These are phyloP conservation scores for Pyronema domesticum DNA, from an alignment of 495 filamentous ascomycete species.

Conservation along the genomic window DNA sequence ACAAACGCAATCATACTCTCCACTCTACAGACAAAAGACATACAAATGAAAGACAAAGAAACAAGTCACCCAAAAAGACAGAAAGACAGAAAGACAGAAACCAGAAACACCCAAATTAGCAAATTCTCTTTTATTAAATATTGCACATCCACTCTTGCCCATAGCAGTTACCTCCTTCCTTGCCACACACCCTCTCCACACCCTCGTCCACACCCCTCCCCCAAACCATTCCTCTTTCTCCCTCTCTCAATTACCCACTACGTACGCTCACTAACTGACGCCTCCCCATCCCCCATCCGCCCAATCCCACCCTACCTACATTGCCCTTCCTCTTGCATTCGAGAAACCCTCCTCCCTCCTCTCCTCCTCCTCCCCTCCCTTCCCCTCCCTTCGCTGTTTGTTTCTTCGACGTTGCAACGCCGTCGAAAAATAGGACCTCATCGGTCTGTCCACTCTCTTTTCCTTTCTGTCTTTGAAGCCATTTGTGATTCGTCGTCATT, in stretches of 20 bases:
- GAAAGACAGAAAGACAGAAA: too few relatives aligned
- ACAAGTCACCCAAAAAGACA: too few relatives aligned
- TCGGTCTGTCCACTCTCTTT: slow-evolving; percentile 25
- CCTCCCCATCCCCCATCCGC: too few relatives aligned
- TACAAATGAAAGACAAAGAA: too few relatives aligned
- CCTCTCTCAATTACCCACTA: background rate
- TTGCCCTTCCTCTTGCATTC: slow-evolving; percentile 9
- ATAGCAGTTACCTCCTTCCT: background rate
- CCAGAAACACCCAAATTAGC: too few relatives aligned
- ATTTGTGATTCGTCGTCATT: slow-evolving; percentile 4
- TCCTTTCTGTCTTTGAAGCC: slow-evolving; percentile 18
- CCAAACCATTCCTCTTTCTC: background rate
- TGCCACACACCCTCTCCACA: background rate
- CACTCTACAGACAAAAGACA: too few relatives aligned
- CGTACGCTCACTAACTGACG: too few relatives aligned
- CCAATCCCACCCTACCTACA: background rate
- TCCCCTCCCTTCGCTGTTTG: slow-evolving; percentile 6
- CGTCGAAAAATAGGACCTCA: slow-evolving; percentile 12
- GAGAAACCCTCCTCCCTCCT: slow-evolving; percentile 3
- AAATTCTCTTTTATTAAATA: too few relatives aligned
- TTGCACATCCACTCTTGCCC: slow-evolving; percentile 15
- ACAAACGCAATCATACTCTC: too few relatives aligned
- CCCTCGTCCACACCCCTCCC: background rate
- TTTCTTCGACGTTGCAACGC: slow-evolving; percentile 15
- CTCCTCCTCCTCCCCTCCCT: slow-evolving; percentile 7